Evolutionary conservation across 805 yeast genomes (phyloP), one percentile per base, ranked within the genome.

Genomic region (Pichia scutulata): DNA sequence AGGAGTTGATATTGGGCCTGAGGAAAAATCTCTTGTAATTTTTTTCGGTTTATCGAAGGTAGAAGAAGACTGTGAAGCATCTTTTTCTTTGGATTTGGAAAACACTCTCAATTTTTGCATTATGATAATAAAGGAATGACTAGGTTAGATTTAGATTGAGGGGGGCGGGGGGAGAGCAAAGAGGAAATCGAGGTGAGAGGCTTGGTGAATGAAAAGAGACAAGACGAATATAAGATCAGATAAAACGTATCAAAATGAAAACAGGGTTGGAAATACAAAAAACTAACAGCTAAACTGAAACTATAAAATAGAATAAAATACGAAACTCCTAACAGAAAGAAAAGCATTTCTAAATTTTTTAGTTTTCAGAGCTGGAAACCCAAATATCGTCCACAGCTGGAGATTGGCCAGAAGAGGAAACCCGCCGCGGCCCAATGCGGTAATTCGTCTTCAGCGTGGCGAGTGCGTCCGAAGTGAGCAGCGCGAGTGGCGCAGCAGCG

Each of bases 51-150:
- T 25, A 12, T 26, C 36, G 5, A 21, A 7, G 10, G 10, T 26
- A 6, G 44, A 21, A 1, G 44, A 21, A 1, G 37, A 26, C 13
- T 30, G n/a, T 1, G 44, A 26, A 18, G 36, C 26, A 16, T 50
- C 46, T 23, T 44, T 33, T 7, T 48, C 47, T 18, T 51, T 50
- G 14, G 50, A 47, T 44, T 51, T 58, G 3, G 65, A 61, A 26
- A 61, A 56, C 16, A 53, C 58, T 47, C 65, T 52, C 21, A 61
- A 50, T 51, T 60, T 60, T 48, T 61, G 55, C 65, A 61, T 61
- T 26, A 12, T 43, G 30, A 14, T 42, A 43, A 28, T 19, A 28
- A 28, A 28, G 33, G 33, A 28, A 13, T 13, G 19, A 7, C n/a
- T 18, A 43, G n/a, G n/a, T n/a, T n/a, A n/a, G n/a, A n/a, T n/a